phyloP scores from a whole-genome alignment of 257 asterid species.

The Solanum pinnatisectum region DNA sequence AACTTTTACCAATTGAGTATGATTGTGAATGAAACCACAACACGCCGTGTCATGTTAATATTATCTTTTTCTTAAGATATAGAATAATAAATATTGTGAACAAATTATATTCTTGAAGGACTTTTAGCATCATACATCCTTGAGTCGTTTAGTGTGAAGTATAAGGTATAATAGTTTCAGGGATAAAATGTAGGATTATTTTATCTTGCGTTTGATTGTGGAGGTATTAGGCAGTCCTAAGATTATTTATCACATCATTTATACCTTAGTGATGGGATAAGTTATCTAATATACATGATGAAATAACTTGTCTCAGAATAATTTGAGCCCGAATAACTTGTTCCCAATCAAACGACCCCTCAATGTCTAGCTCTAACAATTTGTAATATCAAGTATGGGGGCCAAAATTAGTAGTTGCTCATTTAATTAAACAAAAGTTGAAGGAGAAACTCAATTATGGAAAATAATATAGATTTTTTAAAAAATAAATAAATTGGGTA shows the following conservation, averaged over 20 bases:
- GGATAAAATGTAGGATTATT: no score
- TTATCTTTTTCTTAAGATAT: background rate
- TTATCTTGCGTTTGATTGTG: no score
- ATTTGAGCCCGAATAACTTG: no score
- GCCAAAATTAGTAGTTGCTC: background rate
- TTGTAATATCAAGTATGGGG: background rate
- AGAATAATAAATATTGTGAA: background rate
- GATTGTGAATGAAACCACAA: background rate
- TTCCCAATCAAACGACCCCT: no score
- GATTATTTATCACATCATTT: no score
- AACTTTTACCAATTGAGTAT: background rate
- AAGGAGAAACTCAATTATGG: background rate
- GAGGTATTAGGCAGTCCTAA: no score
- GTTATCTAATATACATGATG: no score
- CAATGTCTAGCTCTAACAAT: background rate
- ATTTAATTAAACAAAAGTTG: background rate
- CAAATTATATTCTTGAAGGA: background rate
- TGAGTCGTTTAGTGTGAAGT: no score
- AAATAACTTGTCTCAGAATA: no score
- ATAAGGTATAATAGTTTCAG: no score
- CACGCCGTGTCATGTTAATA: background rate
- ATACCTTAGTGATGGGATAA: no score
- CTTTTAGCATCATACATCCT: background rate
- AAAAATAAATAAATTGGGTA: background rate
- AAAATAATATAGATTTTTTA: background rate